Percentiles rank a stretch among this genome's conserved stretches.
Evolutionary conservation across 2,329 filamentous ascomycete genomes (phyloP).

Genomic region (Conoideocrella luteorostrata): DNA sequence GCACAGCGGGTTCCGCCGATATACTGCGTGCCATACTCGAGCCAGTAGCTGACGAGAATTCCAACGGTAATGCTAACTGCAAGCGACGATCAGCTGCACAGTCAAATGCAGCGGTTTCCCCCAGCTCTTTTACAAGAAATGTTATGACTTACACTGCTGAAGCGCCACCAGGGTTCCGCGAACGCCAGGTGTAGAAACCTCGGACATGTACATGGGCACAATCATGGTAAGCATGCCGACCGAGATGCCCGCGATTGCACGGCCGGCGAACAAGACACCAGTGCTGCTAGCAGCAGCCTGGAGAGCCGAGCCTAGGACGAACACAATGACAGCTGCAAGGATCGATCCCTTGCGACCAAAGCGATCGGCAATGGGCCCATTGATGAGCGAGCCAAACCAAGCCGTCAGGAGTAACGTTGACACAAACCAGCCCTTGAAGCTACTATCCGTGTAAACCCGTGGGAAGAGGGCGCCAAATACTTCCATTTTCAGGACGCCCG

Average conservation of each 20-base stretch:
- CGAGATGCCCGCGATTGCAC: conserved; percentile 68
- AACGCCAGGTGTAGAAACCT: conserved; percentile 37
- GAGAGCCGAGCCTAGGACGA: conserved; percentile 63
- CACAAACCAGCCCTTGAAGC: conserved; percentile 56
- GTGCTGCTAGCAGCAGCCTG: conserved; percentile 55
- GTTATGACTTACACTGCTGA: too few relatives aligned
- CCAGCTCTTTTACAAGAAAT: too few relatives aligned
- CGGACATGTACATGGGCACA: conserved; percentile 48
- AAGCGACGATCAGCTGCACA: too few relatives aligned
- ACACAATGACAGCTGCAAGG: conserved; percentile 58
- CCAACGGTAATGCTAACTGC: conserved; percentile 56
- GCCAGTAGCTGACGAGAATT: conserved; percentile 61
- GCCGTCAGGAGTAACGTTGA: conserved; percentile 70
- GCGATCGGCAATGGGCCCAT: conserved; percentile 64
- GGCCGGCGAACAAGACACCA: conserved; percentile 60
- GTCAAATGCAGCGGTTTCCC: too few relatives aligned
- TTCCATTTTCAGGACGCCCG: too few relatives aligned
- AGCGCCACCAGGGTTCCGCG: conserved; percentile 38
- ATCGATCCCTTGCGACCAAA: conserved; percentile 64
- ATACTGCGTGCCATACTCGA: conserved; percentile 59
- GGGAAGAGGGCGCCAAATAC: too few relatives aligned
- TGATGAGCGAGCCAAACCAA: conserved; percentile 67
- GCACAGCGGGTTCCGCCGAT: conserved; percentile 45
- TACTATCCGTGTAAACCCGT: too few relatives aligned
- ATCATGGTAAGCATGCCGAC: conserved; percentile 65